Evolutionary conservation across 306 rosid genomes (phyloP), one percentile per base, ranked within the genome.

Genomic region (Cucurbita maxima): DNA sequence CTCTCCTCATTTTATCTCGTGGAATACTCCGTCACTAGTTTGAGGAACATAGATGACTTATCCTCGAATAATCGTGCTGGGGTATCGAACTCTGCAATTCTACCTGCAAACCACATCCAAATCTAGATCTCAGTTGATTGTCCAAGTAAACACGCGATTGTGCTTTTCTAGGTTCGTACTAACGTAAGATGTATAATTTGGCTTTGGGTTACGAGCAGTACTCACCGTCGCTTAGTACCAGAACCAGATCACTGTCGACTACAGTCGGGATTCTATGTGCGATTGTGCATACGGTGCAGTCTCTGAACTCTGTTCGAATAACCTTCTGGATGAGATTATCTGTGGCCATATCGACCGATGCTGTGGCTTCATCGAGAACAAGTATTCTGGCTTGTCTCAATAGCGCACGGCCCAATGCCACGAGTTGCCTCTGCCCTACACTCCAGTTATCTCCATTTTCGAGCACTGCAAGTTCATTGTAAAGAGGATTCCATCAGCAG

Each of bases 371-470:
- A 80, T 94, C 99, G 18, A 94, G 97, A 22, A 94, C 99, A 80
- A 94, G 88, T 84, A 94, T 88, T 76, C 81, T 90, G 30, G 97
- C 93, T 80, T 94, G 97, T 87, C 88, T 89, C 73, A 94, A 88
- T 74, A 94, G 82, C 54, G 99, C 99, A 73, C 99, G 89, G 63
- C 99, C 99, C 34, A 94, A 77, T 25, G 99, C 83, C 73, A 94
- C 96, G 60, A 94, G 99, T 79, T 94, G 99, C 58, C 99, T 85
- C 83, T 94, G 99, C 50, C 99, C 99, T 66, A 91, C 97, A 74
- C 99, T 94, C 99, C 99, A 94, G 66, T 94, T 94, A 78, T 94
- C 99, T 78, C 99, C 99, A 94, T 89, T 94, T 83, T 95, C 99
- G n/a, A 91, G 82, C 78, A 95, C 99, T 95, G 92, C 73, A 78